Conservation (phyloP, 2,329 filamentous ascomycete genomes). For the Exophiala viscosa region DNA sequence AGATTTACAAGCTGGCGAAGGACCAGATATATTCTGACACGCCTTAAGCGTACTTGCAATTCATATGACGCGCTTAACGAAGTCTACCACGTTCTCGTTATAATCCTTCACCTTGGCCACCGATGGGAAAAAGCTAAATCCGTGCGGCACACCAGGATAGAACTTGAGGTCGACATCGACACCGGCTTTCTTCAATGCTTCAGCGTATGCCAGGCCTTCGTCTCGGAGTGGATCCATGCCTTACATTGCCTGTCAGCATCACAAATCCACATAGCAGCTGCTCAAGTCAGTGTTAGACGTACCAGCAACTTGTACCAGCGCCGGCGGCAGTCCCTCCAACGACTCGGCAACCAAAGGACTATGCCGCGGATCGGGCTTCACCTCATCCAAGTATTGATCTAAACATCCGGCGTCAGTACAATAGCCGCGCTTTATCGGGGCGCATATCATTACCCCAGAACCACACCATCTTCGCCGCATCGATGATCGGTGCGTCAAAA, state of each 20-base stretch:
- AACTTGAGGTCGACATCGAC: slow-evolving; percentile 29
- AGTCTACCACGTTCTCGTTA: neutral
- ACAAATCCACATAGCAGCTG: neutral
- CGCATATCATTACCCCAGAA: neutral
- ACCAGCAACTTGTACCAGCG: slow-evolving; percentile 4
- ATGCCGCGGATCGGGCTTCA: neutral
- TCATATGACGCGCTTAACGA: no score
- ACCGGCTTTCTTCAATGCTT: slow-evolving; percentile 21
- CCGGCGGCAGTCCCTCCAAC: neutral
- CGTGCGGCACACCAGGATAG: slow-evolving; percentile 33
- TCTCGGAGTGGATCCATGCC: slow-evolving; percentile 29
- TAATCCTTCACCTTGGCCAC: neutral
- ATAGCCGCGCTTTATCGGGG: neutral
- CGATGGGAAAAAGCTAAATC: neutral
- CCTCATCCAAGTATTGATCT: slow-evolving; percentile 3
- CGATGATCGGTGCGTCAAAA: neutral
- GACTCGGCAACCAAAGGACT: slow-evolving; percentile 4
- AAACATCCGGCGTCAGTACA: neutral
- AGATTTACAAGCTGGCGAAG: no score
- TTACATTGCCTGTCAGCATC: neutral
- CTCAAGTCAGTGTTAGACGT: neutral
- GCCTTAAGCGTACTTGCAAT: no score
- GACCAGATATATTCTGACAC: no score
- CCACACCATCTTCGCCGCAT: neutral
- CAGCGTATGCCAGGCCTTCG: slow-evolving; percentile 25